Base-by-base conservation (phyloP, 1,284 basidiomycete genomes). In the Boletus holoroseus region DNA sequence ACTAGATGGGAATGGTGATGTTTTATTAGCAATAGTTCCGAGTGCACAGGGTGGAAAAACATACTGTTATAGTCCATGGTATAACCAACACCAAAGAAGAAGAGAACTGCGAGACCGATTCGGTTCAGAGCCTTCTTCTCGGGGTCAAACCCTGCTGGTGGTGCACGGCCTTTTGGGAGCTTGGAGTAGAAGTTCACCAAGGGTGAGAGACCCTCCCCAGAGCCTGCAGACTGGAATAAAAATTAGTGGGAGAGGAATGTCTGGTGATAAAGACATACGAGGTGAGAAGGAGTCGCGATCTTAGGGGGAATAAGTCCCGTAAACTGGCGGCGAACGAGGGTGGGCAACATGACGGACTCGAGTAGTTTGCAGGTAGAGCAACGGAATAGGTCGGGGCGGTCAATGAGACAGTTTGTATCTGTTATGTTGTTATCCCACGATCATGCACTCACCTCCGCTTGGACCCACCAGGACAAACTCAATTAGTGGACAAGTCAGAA, bases 161-260 rank as follows among this genome's bases (percentile, higher is more conserved):
- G 75, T 44, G 84, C 81, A 45, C 80, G 71, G 39, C 86, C 86
- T 66, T 89, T 89, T 59, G 93, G 94, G 44, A 97, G 79, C 70
- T 89, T 91, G 59, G 90, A 93, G 79, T 97, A 97, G 73, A 96
- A 96, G 66, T 88, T 82, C 58, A 96, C 91, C 66, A 96, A 87
- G 35, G 84, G 82, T 52, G 82, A 77, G 51, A 95, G 88, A 59
- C 88, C 84, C 48, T 81, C 82, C 50, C 86, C 88, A 52, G 83
- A 80, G 58, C 91, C 92, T 55, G 85, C 83, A 49, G 87, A 81
- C 87, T 85, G 31, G 5, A 26, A 43, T 16, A 16, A 60, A 50
- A 51, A 36, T 58, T 5, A 61, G 37, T 12, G 11, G 1, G 24
- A 8, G 22, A 15, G 5, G 0, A 40, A 8, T 27, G 1, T 0